A percentile compares a stretch with the other conserved stretches of the same genome.
These are phyloP conservation scores for Abrus precatorius DNA, from an alignment of 306 rosid species.

Conservation along the genomic window DNA sequence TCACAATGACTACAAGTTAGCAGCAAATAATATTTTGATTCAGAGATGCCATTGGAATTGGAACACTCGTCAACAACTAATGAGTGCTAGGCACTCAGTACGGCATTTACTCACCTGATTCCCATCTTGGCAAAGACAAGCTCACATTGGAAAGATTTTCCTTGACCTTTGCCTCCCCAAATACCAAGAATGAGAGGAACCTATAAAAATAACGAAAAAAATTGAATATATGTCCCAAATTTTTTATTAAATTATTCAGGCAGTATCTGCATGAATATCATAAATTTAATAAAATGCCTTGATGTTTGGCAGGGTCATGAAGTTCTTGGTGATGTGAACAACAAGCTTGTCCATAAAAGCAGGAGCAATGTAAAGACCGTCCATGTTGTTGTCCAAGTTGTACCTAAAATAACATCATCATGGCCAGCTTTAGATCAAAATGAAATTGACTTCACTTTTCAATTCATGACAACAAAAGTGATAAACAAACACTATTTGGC, in stretches of 20 bases:
- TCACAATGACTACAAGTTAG: background rate
- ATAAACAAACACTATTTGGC: conserved; percentile 3
- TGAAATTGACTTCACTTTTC: background rate
- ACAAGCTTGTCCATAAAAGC: conserved; percentile 99
- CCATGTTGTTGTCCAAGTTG: conserved; percentile 76
- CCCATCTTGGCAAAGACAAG: conserved; percentile 99
- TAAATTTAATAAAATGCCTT: conserved; percentile 57
- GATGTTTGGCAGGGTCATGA: conserved; percentile 88
- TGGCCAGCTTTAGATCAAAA: conserved; percentile 23
- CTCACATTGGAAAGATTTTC: conserved; percentile 97
- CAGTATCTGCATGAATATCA: background rate
- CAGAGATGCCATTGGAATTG: background rate
- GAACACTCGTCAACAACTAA: background rate
- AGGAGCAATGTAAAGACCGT: conserved; percentile 91
- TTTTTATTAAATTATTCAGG: background rate
- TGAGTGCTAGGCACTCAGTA: background rate
- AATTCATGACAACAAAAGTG: conserved; percentile 3
- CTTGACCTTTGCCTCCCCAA: conserved; percentile 99
- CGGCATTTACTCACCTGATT: conserved; percentile 72
- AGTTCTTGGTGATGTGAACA: conserved; percentile 96
- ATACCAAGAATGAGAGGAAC: conserved; percentile 95
- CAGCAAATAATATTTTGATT: background rate
- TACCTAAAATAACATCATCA: conserved; percentile 59
- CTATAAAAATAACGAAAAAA: conserved; percentile 50
- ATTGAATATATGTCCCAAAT: background rate